Percentiles rank a stretch among this genome's conserved stretches.
Evolutionary conservation across 225 moss, liverwort and hornwort species (phyloP).

Genomic region (Polytrichum formosum): DNA sequence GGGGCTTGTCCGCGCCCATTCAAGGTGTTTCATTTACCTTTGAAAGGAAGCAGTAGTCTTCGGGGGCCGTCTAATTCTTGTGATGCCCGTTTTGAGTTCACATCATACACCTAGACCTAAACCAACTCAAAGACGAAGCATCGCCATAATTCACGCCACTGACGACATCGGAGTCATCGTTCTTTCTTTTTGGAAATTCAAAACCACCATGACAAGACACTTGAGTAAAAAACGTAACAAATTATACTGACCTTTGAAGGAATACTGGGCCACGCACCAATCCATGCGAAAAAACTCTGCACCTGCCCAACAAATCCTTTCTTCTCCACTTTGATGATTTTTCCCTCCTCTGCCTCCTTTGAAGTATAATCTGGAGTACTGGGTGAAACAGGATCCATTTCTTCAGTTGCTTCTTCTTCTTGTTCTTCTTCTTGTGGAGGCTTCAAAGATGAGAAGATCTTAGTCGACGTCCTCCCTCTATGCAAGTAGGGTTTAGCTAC

Average conservation of each 20-base stretch:
- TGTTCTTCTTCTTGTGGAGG: slow-evolving; percentile 9
- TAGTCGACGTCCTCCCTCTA: slow-evolving; percentile 4
- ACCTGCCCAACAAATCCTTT: slow-evolving; percentile 33
- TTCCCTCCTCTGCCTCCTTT: slow-evolving; percentile 21
- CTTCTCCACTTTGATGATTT: slow-evolving; percentile 53
- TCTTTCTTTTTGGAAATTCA: neutral
- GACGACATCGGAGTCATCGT: neutral
- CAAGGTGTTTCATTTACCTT: too few relatives aligned
- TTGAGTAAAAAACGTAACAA: neutral
- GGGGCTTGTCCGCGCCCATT: too few relatives aligned
- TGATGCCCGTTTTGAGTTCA: neutral
- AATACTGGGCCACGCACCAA: slow-evolving; percentile 48
- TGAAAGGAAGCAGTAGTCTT: neutral
- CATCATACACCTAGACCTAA: too few relatives aligned
- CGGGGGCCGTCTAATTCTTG: too few relatives aligned
- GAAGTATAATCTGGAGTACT: slow-evolving; percentile 7
- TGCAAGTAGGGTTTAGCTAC: neutral
- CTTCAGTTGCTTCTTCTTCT: neutral
- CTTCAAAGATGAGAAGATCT: slow-evolving; percentile 19
- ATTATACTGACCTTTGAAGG: slow-evolving; percentile 28
- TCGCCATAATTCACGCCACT: neutral
- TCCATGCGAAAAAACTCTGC: slow-evolving; percentile 42
- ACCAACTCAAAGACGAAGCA: neutral
- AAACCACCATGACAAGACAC: neutral
- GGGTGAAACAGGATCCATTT: neutral